Evolutionary conservation across 148 eudicot species (phyloP).

Genomic region (Fallopia convolvulus): DNA sequence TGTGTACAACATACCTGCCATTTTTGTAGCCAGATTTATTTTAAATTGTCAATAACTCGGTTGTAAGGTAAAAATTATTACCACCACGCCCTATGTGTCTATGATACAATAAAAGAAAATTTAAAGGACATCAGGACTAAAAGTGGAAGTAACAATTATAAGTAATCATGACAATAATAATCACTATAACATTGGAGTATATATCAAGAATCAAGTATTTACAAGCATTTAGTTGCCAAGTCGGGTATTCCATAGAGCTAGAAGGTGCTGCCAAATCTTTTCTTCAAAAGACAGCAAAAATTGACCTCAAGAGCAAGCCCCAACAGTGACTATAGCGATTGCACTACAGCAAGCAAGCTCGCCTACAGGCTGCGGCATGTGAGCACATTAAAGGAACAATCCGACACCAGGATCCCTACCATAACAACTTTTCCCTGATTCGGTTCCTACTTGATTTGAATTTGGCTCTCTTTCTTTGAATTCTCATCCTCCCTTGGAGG

Average conservation of each 20-base stretch:
- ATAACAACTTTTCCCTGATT: slow-evolving; percentile 37
- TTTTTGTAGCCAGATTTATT: neutral
- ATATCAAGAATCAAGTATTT: neutral
- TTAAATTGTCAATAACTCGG: neutral
- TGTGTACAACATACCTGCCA: neutral
- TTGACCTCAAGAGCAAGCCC: neutral
- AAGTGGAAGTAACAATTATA: neutral
- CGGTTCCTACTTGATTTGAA: slow-evolving; percentile 37
- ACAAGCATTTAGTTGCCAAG: neutral
- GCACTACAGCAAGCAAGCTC: neutral
- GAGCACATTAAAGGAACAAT: slow-evolving; percentile 9
- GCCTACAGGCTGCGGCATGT: neutral
- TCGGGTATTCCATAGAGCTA: neutral
- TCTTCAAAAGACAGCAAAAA: neutral
- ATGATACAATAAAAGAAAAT: neutral
- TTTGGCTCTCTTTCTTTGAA: slow-evolving; percentile 8
- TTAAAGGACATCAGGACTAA: neutral
- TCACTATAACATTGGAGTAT: neutral
- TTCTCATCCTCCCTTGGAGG: slow-evolving; percentile 15
- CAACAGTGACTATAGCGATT: neutral
- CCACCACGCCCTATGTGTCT: neutral
- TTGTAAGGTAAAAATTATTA: neutral
- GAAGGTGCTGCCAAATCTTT: neutral
- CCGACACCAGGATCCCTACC: slow-evolving; percentile 53
- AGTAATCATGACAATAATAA: neutral